phyloP scores from a whole-genome alignment of 1,139 yeast genomes.

The Candida sp. region DNA sequence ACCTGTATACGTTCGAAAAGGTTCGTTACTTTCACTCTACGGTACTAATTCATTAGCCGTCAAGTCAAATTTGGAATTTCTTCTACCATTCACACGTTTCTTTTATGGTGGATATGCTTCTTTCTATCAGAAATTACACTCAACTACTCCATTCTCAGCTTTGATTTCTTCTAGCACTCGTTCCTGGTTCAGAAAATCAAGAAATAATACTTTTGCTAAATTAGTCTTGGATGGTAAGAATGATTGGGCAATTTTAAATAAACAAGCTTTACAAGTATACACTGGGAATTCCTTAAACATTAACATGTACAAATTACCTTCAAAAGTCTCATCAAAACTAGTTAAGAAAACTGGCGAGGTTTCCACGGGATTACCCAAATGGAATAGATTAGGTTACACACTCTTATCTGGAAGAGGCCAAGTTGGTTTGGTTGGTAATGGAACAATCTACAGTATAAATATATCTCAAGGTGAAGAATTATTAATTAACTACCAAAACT shows the following conservation, averaged over 20 bases:
- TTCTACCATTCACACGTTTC: constrained; percentile 35
- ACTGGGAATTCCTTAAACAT: constrained; percentile 49
- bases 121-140: constrained; percentile 41
- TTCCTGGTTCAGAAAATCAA: constrained; percentile 9
- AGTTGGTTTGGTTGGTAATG: constrained; percentile 53
- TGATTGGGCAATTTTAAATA: constrained; percentile 60
- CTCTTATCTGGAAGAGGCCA: constrained; percentile 58
- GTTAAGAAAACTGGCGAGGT: constrained; percentile 20
- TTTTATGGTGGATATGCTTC: constrained; percentile 40
- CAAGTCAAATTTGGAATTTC: constrained; percentile 25
- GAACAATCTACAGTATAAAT: constrained; percentile 49
- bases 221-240: constrained; percentile 51
- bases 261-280: constrained; percentile 45
- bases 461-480: constrained; percentile 47
- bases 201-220: constrained; percentile 36
- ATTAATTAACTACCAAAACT: constrained; percentile 41
- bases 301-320: constrained; percentile 36
- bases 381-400: constrained; percentile 38
- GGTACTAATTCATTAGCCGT: constrained; percentile 25
- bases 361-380: constrained; percentile 33
- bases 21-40: constrained; percentile 47
- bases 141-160: constrained; percentile 46
- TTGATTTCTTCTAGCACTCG: constrained; percentile 22
- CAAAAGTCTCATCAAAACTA: constrained; percentile 30
- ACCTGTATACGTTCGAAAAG: constrained; percentile 46